phyloP scores from a whole-genome alignment of 73 alveolate genomes.

The Chromera velia region DNA sequence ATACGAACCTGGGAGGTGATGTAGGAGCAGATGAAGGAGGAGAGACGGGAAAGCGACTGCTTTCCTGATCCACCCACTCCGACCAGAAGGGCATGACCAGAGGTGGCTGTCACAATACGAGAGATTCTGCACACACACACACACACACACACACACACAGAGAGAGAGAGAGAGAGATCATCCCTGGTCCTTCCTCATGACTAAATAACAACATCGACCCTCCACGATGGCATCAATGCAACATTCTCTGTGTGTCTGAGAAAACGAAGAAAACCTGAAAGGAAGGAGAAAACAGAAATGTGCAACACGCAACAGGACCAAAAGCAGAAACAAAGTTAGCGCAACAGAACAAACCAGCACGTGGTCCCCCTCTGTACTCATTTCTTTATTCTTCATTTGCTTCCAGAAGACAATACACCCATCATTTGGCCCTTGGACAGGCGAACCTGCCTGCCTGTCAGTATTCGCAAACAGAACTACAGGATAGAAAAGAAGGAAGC shows the following conservation, averaged over 20 bases:
- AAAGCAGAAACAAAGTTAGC: too few species aligned
- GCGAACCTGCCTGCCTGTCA: background rate
- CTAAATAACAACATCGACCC: too few species aligned
- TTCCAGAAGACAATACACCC: background rate
- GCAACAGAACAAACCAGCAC: too few species aligned
- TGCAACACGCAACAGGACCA: too few species aligned
- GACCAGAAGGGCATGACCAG: slow-evolving; percentile 98
- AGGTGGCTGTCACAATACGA: slow-evolving; percentile 90
- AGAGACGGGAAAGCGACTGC: slow-evolving; percentile 89
- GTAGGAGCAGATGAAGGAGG: slow-evolving; percentile 64
- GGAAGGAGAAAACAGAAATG: too few species aligned
- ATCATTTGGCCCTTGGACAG: background rate
- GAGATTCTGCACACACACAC: background rate
- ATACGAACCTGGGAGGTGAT: slow-evolving; percentile 40
- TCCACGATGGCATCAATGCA: too few species aligned
- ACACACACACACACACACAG: background rate
- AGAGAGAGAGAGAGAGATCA: background rate
- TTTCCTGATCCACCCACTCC: slow-evolving; percentile 99
- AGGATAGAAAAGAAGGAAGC: slow-evolving; percentile 12
- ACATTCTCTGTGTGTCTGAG: too few species aligned
- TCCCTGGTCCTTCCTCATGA: background rate
- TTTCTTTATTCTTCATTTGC: background rate
- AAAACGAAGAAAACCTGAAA: too few species aligned
- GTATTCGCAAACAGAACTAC: background rate
- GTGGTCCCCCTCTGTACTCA: background rate